Evolutionary conservation across 495 filamentous ascomycete genomes (phyloP), one percentile per base, ranked within the genome.

Genomic region (Neurospora sp.): DNA sequence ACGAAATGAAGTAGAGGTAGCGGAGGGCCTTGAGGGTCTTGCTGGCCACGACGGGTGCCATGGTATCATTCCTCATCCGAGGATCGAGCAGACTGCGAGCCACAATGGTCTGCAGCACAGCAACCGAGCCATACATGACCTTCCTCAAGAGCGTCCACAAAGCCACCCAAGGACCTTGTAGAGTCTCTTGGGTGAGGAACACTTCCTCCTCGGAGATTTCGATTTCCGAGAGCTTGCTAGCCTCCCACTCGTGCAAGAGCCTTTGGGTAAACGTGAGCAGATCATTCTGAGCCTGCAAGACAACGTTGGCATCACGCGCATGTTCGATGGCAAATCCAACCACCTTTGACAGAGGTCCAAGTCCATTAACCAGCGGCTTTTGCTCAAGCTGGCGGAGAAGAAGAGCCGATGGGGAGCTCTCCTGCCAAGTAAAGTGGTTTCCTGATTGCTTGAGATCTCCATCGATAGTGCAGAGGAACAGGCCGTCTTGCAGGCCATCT

Each of bases 1-100:
- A 92, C 1, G 94, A 93, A 71, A 98, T 88, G 77, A 98, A 99
- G 78, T 93, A 93, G 27, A 98, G 82, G 76, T 93, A 92, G 53
- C 93, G 89, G 42, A 99, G 90, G 18, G 88, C 89, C 69, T 92
- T 88, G 38, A 99, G 89, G 8, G 91, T 85, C 82, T 94, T 92
- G 41, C 89, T 87, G 44, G 92, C 93, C 38, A 97, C 82, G 31
- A 86, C 84, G 1, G 94, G 92, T 0, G 91, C 93, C 69, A 87
- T 86, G 74, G 61, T 69, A 73, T 82, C 79, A 59, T 81, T 81
- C 42, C 81, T 79, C 45, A 90, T 79, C 69, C 72, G 74, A 12
- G 78, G 78, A 69, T 88, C 83, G 69, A 85, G 75, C 22, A 85
- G 79, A 37, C 83, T 88, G 42, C 94, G 87, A 16, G 91, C 89